Base-by-base conservation (phyloP, 176 grass and related monocot genomes). In the Avena insularis region DNA sequence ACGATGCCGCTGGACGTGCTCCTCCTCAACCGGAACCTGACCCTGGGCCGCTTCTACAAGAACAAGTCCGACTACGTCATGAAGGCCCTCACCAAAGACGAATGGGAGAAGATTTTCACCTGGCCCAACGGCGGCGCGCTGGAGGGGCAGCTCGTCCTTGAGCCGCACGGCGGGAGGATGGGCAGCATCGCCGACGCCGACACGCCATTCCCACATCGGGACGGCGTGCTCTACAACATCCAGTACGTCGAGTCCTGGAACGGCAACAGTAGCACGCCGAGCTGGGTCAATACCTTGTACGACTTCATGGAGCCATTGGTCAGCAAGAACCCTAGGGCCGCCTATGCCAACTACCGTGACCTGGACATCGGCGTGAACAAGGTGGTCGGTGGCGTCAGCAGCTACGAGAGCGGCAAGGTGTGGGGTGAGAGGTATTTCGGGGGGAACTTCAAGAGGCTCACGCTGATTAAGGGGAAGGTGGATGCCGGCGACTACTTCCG, bases 21-120 rank as follows among this genome's bases (percentile, higher is more conserved):
- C 72, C 72, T 76, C 17, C 72, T 29, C 13, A 76, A 76, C 23
- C 72, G 48, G 7, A 53, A 6, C 14, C 51, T 51, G 23, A 53
- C 72, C 13, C 23, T 76, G 3, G 72, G 48, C 47, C 72, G 5
- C 12, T 76, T 76, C 48, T 48, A 51, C 0, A 76, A 76, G 72
- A 76, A 76, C 23, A 76, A 76, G 72, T 76, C 72, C 0, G 72
- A 76, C 72, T 76, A 76, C 72, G 23, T 76, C 13, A 31, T 10
- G 13, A 31, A 29, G 3, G 14, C 48, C 23, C 72, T 76, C 47
- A 53, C 23, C 47, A 76, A 4, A 23, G 72, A 17, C 47, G 49
- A 23, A 0, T 76, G 47, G 72, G 48, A 76, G 72, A 76, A 29
- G 72, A 76, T 76, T 48, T 76, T 76, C 72, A 50, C 25, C 13